Conservation (phyloP, 2,329 filamentous ascomycete species). For the Escovopsis sp. region DNA sequence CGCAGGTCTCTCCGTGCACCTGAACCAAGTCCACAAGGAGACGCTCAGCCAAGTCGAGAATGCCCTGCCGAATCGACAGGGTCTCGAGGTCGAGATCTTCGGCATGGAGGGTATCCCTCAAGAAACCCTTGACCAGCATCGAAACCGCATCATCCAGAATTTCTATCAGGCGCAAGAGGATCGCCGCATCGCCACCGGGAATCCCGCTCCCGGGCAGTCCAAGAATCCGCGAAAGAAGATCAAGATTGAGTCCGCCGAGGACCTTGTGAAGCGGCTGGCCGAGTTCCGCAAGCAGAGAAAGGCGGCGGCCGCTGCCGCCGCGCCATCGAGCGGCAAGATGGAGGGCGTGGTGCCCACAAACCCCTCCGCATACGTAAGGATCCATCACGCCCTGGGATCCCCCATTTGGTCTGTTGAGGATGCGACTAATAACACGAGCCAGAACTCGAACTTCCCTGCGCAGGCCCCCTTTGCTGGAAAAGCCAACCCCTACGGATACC, state of each 20-base stretch:
- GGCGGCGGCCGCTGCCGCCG: slow-evolving; percentile 27
- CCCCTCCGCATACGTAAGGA: slow-evolving; percentile 1
- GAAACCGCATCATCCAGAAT: slow-evolving; percentile 69
- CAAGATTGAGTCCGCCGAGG: slow-evolving; percentile 58
- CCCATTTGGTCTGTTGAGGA: slow-evolving; percentile 8
- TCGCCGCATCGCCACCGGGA: slow-evolving; percentile 66
- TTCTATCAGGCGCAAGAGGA: slow-evolving; percentile 79
- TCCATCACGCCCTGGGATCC: background rate
- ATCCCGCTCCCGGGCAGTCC: slow-evolving; percentile 54
- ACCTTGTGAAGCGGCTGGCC: slow-evolving; percentile 66
- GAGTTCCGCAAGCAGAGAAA: slow-evolving; percentile 58
- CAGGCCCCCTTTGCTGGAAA: slow-evolving; percentile 11
- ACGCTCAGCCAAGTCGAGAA: slow-evolving; percentile 78
- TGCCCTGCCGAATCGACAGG: slow-evolving; percentile 71
- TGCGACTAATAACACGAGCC: slow-evolving; percentile 1
- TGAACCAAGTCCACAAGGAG: slow-evolving; percentile 98
- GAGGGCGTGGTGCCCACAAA: slow-evolving; percentile 12
- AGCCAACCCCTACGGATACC: slow-evolving; percentile 18
- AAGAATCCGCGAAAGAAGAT: slow-evolving; percentile 55
- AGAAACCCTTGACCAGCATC: slow-evolving; percentile 68
- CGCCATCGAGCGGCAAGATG: slow-evolving; percentile 31
- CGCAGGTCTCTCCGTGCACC: slow-evolving; percentile 83
- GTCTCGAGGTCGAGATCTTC: slow-evolving; percentile 88
- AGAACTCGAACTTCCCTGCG: background rate
- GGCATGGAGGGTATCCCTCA: slow-evolving; percentile 95